A percentile compares a stretch with the other conserved stretches of the same genome.
Conservation (phyloP, 139 green algal species). For the Chlamydomonas eustigma region DNA sequence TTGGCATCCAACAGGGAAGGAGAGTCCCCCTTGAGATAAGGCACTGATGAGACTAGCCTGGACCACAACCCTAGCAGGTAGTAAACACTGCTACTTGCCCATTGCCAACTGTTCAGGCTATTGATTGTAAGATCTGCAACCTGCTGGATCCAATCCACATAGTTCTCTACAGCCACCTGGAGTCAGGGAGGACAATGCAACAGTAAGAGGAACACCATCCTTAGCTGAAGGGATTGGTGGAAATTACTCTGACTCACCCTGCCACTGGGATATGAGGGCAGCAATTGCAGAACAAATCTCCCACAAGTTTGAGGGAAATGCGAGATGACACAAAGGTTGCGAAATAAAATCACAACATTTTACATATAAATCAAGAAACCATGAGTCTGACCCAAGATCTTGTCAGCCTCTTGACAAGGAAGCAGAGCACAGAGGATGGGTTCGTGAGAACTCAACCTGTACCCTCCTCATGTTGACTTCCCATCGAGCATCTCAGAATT, state of each 20-base stretch:
- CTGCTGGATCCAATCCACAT: slow-evolving; percentile 89
- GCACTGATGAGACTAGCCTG: slow-evolving; percentile 84
- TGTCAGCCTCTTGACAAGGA: too few species aligned
- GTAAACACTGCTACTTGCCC: slow-evolving; percentile 38
- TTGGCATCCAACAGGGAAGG: slow-evolving; percentile 87
- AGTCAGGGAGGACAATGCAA: background rate
- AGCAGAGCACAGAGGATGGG: too few species aligned
- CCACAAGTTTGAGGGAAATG: too few species aligned
- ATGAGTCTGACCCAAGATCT: too few species aligned
- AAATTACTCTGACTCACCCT: background rate
- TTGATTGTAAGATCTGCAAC: slow-evolving; percentile 87
- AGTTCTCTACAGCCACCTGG: slow-evolving; percentile 84
- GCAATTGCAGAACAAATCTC: too few species aligned
- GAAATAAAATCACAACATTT: too few species aligned
- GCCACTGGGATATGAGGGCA: background rate
- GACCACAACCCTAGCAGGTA: slow-evolving; percentile 94
- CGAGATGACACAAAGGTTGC: too few species aligned
- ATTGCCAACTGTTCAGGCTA: slow-evolving; percentile 72
- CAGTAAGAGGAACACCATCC: background rate
- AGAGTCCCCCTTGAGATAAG: slow-evolving; percentile 90
- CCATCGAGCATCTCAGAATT: too few species aligned
- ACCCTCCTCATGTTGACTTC: too few species aligned
- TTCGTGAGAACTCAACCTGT: too few species aligned
- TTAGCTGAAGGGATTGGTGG: too few species aligned
- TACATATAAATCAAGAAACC: too few species aligned